phyloP scores from a whole-genome alignment of 202 grass and related monocot genomes.

The Setaria viridis region DNA sequence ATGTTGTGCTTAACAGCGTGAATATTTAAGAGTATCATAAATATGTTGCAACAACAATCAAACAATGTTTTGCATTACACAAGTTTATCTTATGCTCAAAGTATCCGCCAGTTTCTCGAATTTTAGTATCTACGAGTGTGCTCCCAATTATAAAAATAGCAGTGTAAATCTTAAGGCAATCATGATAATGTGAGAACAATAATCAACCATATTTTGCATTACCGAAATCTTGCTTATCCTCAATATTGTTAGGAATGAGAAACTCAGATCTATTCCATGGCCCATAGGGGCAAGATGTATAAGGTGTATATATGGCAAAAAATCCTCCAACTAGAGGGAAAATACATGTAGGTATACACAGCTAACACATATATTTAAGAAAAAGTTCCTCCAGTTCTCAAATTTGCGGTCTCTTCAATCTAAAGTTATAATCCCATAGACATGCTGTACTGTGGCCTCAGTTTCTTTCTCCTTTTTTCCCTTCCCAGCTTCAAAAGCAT shows the following conservation, averaged over 20 bases:
- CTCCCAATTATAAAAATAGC: slow-evolving; percentile 4
- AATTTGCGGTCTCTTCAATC: background rate
- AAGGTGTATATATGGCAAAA: no score
- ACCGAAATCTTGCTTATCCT: slow-evolving; percentile 36
- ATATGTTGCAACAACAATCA: background rate
- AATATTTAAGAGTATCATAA: background rate
- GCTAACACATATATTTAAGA: background rate
- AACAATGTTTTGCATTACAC: slow-evolving; percentile 17
- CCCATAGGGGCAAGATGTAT: background rate
- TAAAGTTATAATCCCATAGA: background rate
- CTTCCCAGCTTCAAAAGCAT: slow-evolving; percentile 84
- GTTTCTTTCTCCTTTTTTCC: background rate
- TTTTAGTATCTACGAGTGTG: slow-evolving; percentile 23
- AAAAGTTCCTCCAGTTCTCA: background rate
- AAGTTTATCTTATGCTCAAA: slow-evolving; percentile 22
- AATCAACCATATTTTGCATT: slow-evolving; percentile 24
- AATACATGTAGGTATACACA: background rate
- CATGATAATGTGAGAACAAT: background rate
- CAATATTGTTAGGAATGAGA: background rate
- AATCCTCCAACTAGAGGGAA: background rate
- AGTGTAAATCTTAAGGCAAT: background rate
- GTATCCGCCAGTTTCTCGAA: background rate
- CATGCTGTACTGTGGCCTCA: slow-evolving; percentile 35
- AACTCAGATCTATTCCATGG: background rate
- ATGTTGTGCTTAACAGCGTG: background rate